Evolutionary conservation across 2,329 filamentous ascomycete genomes (phyloP).

Genomic region (Microthyrium microscopicum): DNA sequence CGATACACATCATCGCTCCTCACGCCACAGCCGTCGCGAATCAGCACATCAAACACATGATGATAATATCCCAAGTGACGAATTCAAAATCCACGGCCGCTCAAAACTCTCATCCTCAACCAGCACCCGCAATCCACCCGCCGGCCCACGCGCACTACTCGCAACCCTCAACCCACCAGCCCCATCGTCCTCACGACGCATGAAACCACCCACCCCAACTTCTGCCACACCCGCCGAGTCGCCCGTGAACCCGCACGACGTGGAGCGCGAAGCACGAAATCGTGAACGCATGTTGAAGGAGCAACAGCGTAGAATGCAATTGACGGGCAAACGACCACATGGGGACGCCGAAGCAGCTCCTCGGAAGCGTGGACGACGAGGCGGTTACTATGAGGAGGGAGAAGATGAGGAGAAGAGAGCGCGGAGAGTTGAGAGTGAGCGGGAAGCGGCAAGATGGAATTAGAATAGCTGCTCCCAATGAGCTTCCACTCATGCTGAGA

Average conservation of each 20-base stretch:
- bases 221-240: constrained; percentile 6
- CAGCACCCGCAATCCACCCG: no score
- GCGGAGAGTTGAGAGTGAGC: constrained; percentile 40
- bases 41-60: constrained; percentile 2
- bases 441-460: constrained; percentile 33
- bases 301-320: constrained; percentile 43
- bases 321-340: constrained; percentile 31
- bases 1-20: constrained; percentile 23
- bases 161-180: no score
- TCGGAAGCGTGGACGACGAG: constrained; percentile 24
- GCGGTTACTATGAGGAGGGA: constrained; percentile 34
- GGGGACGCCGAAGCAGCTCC: constrained; percentile 26
- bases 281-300: constrained; percentile 52
- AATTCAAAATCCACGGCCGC: constrained; percentile 31
- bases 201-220: no score
- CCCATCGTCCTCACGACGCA: no score
- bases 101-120: no score
- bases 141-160: no score
- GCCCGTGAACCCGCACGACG: constrained; percentile 54
- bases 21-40: constrained; percentile 16
- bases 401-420: constrained; percentile 22
- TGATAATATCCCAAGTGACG: constrained; percentile 17
- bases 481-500: no score
- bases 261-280: constrained; percentile 52
- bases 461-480: no score